These are phyloP conservation scores for Microstroma glucosiphilum DNA, from an alignment of 1,284 basidiomycete species.

Conservation along the genomic window DNA sequence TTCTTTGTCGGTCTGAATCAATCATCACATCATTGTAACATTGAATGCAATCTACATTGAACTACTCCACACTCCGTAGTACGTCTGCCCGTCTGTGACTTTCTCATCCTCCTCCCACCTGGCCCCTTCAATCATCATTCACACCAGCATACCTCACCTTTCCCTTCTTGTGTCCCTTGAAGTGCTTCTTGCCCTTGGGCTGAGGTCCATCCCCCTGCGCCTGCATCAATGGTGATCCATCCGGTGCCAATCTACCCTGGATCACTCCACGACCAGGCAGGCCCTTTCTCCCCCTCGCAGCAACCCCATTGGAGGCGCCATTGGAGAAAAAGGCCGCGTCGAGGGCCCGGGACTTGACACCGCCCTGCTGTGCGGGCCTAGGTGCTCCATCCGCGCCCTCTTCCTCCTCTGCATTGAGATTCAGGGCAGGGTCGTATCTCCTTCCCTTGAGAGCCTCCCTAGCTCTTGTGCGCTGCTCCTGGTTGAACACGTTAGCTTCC, in stretches of 20 bases:
- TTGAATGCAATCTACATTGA: too few species aligned
- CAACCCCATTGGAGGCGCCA: slow-evolving; percentile 60
- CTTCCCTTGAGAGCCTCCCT: slow-evolving; percentile 53
- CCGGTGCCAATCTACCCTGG: slow-evolving; percentile 29
- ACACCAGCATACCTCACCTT: slow-evolving; percentile 10
- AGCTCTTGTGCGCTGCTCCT: slow-evolving; percentile 62
- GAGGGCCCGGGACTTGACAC: slow-evolving; percentile 54
- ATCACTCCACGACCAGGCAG: slow-evolving; percentile 21
- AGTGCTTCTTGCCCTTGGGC: slow-evolving; percentile 69
- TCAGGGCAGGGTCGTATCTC: slow-evolving; percentile 19
- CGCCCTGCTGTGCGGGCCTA: not conserved
- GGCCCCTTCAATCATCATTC: not conserved
- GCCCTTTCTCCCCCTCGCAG: slow-evolving; percentile 53
- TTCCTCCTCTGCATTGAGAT: slow-evolving; percentile 11
- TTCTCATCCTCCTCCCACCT: too few species aligned
- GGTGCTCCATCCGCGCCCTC: slow-evolving; percentile 7
- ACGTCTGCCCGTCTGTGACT: too few species aligned
- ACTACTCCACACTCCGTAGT: too few species aligned
- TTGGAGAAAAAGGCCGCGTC: slow-evolving; percentile 79
- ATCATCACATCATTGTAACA: too few species aligned
- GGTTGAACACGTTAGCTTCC: slow-evolving; percentile 70
- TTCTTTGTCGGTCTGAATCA: too few species aligned
- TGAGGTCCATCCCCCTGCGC: slow-evolving; percentile 36
- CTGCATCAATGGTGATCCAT: slow-evolving; percentile 53
- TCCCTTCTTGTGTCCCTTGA: slow-evolving; percentile 67